These are phyloP conservation scores for Mycena haematopus DNA, from an alignment of 768 basidiomycete genomes.

Conservation along the genomic window DNA sequence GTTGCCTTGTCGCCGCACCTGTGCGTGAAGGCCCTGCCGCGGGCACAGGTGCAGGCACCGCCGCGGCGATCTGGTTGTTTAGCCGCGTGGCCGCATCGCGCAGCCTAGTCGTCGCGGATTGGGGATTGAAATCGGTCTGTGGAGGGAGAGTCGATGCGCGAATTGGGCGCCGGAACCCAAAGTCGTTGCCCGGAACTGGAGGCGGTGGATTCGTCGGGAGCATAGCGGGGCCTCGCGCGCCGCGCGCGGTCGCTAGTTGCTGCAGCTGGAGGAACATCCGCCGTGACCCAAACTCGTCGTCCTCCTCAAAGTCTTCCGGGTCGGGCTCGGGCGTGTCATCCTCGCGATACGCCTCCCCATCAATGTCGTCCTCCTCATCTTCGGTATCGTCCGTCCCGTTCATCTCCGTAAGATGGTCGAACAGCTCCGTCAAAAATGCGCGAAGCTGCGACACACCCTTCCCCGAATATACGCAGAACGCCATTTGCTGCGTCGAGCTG, in stretches of 20 bases:
- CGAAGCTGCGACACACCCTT: slow-evolving; percentile 87
- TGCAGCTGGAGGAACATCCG: slow-evolving; percentile 36
- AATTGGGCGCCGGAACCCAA: slow-evolving; percentile 41
- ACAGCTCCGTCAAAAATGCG: slow-evolving; percentile 76
- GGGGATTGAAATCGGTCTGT: slow-evolving; percentile 21
- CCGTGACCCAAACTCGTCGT: slow-evolving; percentile 41
- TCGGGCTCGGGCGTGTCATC: slow-evolving; percentile 56
- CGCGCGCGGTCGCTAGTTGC: slow-evolving; percentile 32
- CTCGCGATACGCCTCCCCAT: slow-evolving; percentile 55
- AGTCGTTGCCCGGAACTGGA: slow-evolving; percentile 37
- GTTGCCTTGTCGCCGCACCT: slow-evolving; percentile 39
- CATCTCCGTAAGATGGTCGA: slow-evolving; percentile 77
- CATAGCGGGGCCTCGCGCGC: slow-evolving; percentile 14
- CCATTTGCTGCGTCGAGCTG: slow-evolving; percentile 83
- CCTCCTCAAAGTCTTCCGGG: slow-evolving; percentile 38
- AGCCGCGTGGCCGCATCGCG: slow-evolving; percentile 43
- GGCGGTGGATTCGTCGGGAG: slow-evolving; percentile 35
- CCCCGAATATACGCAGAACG: slow-evolving; percentile 97
- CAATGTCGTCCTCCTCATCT: slow-evolving; percentile 67
- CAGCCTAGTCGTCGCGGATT: slow-evolving; percentile 37
- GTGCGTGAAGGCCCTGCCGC: slow-evolving; percentile 42
- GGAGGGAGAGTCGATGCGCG: slow-evolving; percentile 37
- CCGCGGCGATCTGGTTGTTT: slow-evolving; percentile 44
- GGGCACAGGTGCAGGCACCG: slow-evolving; percentile 39
- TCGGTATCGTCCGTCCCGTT: slow-evolving; percentile 74